Conservation (phyloP, 2,329 filamentous ascomycete species). For the Aspergillus costaricaensis region DNA sequence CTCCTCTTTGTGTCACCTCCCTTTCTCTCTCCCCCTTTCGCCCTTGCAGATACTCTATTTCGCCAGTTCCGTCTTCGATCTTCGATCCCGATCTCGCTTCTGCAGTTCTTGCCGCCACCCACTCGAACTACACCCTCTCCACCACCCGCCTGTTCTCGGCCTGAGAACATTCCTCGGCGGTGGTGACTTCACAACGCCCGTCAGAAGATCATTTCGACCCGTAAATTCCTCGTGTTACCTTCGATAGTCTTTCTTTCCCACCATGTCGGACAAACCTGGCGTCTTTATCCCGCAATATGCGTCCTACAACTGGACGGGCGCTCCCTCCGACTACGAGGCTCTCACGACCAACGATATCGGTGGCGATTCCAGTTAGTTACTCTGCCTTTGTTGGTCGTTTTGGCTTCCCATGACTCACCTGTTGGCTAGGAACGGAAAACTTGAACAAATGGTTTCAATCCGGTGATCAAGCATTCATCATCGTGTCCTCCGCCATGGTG, state of each 20-base stretch:
- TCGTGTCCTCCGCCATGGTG: constrained; percentile 88
- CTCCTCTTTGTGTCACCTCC: too few species aligned
- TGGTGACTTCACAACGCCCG: background rate
- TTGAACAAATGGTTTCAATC: constrained; percentile 93
- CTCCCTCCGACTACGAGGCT: constrained; percentile 45
- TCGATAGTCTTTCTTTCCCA: constrained; percentile 6
- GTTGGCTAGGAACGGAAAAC: constrained; percentile 69
- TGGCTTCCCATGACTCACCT: constrained; percentile 11
- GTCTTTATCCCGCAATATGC: constrained; percentile 47
- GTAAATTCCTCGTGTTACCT: background rate
- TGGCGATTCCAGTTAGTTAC: constrained; percentile 73
- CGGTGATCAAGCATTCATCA: constrained; percentile 92
- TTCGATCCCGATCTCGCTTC: background rate
- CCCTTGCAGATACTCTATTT: background rate
- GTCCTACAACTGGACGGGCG: constrained; percentile 53
- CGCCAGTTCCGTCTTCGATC: background rate
- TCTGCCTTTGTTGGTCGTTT: background rate
- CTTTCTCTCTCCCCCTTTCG: background rate
- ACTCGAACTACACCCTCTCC: background rate
- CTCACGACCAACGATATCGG: constrained; percentile 62
- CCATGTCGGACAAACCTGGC: constrained; percentile 34
- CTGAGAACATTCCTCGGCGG: constrained; percentile 1
- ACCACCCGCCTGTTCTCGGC: constrained; percentile 9
- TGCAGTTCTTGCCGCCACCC: background rate
- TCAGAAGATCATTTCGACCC: background rate